A percentile compares a stretch with the other conserved stretches of the same genome.
These are phyloP conservation scores for Nannochloropsis salina DNA, from an alignment of 108 stramenopile species.

Conservation along the genomic window DNA sequence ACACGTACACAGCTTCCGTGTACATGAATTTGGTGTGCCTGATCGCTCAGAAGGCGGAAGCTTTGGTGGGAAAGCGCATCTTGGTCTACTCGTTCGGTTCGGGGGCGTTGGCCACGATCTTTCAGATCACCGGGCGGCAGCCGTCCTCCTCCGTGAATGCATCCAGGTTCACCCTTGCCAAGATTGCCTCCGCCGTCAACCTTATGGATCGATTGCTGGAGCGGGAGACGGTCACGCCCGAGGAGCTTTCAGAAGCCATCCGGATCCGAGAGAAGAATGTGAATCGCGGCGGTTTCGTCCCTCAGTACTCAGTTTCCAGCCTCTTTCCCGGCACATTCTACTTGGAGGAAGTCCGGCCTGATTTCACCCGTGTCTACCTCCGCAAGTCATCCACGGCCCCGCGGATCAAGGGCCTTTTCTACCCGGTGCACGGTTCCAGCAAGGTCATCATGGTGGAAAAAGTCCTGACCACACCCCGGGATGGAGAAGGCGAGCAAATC, in stretches of 20 bases:
- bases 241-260: conserved; percentile 81
- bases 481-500: neutral
- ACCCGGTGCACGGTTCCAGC: neutral
- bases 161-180: conserved; percentile 65
- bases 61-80: conserved; percentile 42
- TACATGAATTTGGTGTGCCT: conserved; percentile 80
- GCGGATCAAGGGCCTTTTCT: neutral
- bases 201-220: conserved; percentile 63
- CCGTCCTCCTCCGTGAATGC: conserved; percentile 33
- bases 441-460: neutral
- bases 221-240: conserved; percentile 74
- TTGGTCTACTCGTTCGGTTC: conserved; percentile 54
- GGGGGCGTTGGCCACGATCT: conserved; percentile 84
- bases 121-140: conserved; percentile 68
- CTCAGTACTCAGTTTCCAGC: conserved; percentile 65
- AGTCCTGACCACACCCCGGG: neutral
- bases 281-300: conserved; percentile 54
- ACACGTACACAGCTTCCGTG: conserved; percentile 93
- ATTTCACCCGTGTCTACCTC: conserved; percentile 68
- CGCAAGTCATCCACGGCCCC: conserved; percentile 36
- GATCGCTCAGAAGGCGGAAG: conserved; percentile 51
- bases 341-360: conserved; percentile 72
- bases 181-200: conserved; percentile 66
- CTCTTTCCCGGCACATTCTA: conserved; percentile 88
- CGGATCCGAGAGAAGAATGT: conserved; percentile 80